phyloP scores from a whole-genome alignment of 345 rosid species.

The rapeseed (Brassica napus) region DNA sequence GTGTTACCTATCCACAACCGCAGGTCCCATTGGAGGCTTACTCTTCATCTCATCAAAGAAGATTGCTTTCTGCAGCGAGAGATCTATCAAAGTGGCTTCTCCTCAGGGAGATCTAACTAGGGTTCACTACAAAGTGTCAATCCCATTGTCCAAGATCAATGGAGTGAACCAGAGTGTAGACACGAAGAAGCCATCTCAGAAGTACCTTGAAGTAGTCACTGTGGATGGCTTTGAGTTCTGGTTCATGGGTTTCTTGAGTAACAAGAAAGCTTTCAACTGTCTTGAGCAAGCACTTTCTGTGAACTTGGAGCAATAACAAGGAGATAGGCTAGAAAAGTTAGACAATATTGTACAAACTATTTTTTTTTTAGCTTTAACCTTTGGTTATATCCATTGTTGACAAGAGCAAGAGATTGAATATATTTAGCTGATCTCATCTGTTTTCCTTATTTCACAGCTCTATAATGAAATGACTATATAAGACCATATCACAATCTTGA shows the following conservation, averaged over 20 bases:
- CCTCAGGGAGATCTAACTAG: neutral
- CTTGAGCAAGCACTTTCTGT: slow-evolving; percentile 26
- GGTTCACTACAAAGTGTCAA: neutral
- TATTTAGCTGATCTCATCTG: neutral
- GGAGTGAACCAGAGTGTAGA: neutral
- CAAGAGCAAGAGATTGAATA: neutral
- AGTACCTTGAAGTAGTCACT: neutral
- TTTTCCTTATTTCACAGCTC: neutral
- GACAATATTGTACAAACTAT: slow-evolving; percentile 32
- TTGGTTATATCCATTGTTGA: neutral
- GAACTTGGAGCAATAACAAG: slow-evolving; percentile 21
- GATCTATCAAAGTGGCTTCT: neutral
- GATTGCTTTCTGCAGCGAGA: neutral
- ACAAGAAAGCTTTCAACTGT: neutral
- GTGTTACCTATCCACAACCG: neutral
- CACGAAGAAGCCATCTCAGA: neutral
- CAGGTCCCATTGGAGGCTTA: neutral
- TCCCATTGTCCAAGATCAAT: neutral
- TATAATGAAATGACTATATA: neutral
- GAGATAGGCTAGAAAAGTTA: slow-evolving; percentile 24
- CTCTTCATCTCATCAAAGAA: neutral
- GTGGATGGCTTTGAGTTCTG: neutral
- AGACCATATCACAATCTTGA: no score
- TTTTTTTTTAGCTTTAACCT: neutral
- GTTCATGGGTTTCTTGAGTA: neutral